Evolutionary conservation across 2,329 filamentous ascomycete genomes (phyloP), one percentile per base, ranked within the genome.

Genomic region (Harringtonia aguacate): DNA sequence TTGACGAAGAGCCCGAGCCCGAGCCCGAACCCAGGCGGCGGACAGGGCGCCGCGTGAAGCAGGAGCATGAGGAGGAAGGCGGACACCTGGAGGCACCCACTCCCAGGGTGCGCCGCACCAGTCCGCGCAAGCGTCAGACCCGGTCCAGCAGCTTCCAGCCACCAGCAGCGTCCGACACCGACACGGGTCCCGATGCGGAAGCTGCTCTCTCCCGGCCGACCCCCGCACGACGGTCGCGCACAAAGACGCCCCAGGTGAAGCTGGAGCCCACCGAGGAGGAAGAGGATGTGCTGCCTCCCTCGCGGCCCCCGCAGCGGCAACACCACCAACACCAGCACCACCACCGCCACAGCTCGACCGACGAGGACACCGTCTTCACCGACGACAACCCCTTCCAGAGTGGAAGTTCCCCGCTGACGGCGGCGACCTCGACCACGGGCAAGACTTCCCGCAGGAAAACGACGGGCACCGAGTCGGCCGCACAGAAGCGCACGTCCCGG

Each of bases 341-440:
- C 42, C 73, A 77, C 28, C 36, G 27, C 17, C 33, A 34, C 39
- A 46, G 39, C 39, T 61, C 62, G 18, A 58, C 60, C 20, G 63
- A 67, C 22, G 39, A 46, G 17, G 46, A 48, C 4, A 17, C 14
- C 8, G 73, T 21, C 36, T 97, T 97, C 61, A 87, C 84, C 2
- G 75, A 81, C 53, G 87, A 95, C 43, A 97, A 97, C 56, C 89
- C 90, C 0, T 97, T 97, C 58, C 90, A 97, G 60, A 86, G 84
- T 57, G 84, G 87, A 34, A 84, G 81, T 60, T 83, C 86, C 10
- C 81, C 86, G 2, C 62, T 73, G 7, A 58, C 66, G n/a, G 61
- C 62, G 1, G 39, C 46, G 8, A n/a, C n/a, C n/a, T 48, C 50
- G 14, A 28, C 21, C 36, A 8, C 24, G 48, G 5, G 20, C 24